Evolutionary conservation across 192 early-diverging fungal genomes (phyloP), one percentile per base, ranked within the genome.

Genomic region (Coemansia pectinata): DNA sequence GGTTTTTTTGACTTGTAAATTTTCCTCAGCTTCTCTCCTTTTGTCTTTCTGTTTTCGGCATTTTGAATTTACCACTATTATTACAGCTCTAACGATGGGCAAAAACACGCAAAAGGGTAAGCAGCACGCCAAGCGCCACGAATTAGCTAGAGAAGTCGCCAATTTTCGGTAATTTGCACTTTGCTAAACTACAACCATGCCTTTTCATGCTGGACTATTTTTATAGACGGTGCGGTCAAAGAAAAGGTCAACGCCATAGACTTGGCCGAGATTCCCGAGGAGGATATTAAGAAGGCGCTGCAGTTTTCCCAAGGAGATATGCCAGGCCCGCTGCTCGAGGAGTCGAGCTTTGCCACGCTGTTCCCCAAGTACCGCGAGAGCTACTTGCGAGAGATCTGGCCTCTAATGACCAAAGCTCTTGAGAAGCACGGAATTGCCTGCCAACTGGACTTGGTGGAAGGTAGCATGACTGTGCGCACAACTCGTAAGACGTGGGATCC

Each of bases 351-450:
- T 84, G 96, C 96, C 10, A 96, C 95, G 6, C 77, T 99, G 76
- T 99, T 99, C 66, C 97, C 97, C 31, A 98, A 98, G 85, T 99
- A 99, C 86, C 88, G 96, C 67, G 96, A 99, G 86, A 86, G 88
- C 67, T 99, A 98, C 71, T 75, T 99, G 63, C 89, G 86, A 63
- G 93, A 97, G 77, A 84, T 93, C 11, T 98, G 96, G 96, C 91
- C 94, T 12, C 90, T 92, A 55, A 91, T 94, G 36, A 96, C 92
- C 29, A 81, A 85, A 62, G 85, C 90, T 1, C 84, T 99, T 5
- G 93, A 96, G 11, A 89, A 88, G 78, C 79, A 92, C 86, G 97
- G 97, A 21, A 85, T 99, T 47, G 85, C 85, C 2, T 96, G 95
- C 86, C 87, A 92, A 23, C 86, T 99, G 62, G 94, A 99, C 85